Base-by-base conservation (phyloP, 495 filamentous ascomycete species). In the Chaetomium cochliodes region DNA sequence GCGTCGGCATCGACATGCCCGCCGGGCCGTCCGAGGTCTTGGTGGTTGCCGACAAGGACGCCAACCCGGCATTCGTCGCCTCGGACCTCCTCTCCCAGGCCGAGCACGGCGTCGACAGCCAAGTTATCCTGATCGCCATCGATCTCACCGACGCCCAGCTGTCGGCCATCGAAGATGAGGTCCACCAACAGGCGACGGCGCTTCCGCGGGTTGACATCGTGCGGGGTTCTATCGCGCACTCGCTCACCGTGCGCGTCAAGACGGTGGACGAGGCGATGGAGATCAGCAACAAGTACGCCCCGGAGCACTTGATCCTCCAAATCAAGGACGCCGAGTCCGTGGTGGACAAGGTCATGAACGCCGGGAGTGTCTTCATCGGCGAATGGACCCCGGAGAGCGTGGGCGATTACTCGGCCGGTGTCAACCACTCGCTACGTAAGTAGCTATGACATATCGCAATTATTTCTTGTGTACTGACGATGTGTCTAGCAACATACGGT, bases 1-100 rank as follows among this genome's bases (percentile, higher is more conserved):
- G 90, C 39, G 94, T 98, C 18, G 88, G 90, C 76, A 98, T 98
- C 72, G 94, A 98, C 73, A 98, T 98, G 94, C 94, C 94, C 13
- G 94, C 94, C 46, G 94, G 94, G 12, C 94, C 94, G 5, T 97
- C 92, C 51, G 94, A 98, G 75, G 93, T 98, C 3, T 86, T 98
- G 8, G 94, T 98, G 46, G 84, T 98, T 42, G 96, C 94, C n/a
- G 94, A 98, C 80, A 86, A 87, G 75, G 79, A 85, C 53, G 88
- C 94, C 37, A 96, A 93, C 72, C 96, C 94, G 3, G 92, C 91
- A 0, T 98, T 98, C 70, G 94, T 98, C 22, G 94, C 93, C 2
- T 92, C 91, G 9, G 94, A 98, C 73, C 84, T 98, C 8, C 82
- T 98, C 44, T 94, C 90, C 25, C 94, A 98, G 81, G 96, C 94